phyloP scores from a whole-genome alignment of 139 green algal genomes.

The Chlorella ohadii region DNA sequence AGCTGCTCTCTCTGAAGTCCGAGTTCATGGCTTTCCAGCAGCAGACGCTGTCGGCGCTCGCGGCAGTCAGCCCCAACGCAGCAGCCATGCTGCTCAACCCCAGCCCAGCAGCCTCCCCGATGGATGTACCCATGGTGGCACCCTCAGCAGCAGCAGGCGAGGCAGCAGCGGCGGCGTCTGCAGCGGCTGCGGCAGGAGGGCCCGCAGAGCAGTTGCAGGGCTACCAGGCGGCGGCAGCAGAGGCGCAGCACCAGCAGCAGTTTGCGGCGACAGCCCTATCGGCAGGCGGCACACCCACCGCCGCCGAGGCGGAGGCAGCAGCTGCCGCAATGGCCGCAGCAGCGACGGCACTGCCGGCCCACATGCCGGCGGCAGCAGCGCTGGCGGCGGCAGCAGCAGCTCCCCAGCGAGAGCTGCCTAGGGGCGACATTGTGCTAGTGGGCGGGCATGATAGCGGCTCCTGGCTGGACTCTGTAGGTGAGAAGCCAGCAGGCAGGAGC shows the following conservation, averaged over 20 bases:
- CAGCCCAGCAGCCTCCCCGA: background rate
- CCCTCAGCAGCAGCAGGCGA: background rate
- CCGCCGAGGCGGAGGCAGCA: background rate
- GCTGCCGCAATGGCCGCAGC: background rate
- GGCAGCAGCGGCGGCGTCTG: background rate
- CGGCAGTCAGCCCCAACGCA: background rate
- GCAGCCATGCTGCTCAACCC: background rate
- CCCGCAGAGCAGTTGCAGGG: too few species aligned
- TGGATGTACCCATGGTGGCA: background rate
- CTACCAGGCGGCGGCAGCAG: background rate
- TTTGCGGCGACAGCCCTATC: background rate
- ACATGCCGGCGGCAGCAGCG: background rate
- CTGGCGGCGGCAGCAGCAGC: background rate
- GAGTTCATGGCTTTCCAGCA: slow-evolving; percentile 40
- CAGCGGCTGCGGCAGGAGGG: background rate
- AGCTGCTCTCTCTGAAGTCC: slow-evolving; percentile 42
- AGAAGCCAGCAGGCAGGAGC: background rate
- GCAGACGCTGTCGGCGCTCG: slow-evolving; percentile 17
- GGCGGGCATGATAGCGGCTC: slow-evolving; percentile 40
- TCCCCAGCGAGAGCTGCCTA: background rate
- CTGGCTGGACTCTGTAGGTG: slow-evolving; percentile 45
- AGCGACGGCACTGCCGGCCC: background rate
- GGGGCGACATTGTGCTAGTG: slow-evolving; percentile 26
- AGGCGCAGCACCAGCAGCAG: slow-evolving; percentile 22
- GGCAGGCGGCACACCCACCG: background rate